Base-by-base conservation (phyloP, 768 basidiomycete genomes). In the Boletus coccyginus region DNA sequence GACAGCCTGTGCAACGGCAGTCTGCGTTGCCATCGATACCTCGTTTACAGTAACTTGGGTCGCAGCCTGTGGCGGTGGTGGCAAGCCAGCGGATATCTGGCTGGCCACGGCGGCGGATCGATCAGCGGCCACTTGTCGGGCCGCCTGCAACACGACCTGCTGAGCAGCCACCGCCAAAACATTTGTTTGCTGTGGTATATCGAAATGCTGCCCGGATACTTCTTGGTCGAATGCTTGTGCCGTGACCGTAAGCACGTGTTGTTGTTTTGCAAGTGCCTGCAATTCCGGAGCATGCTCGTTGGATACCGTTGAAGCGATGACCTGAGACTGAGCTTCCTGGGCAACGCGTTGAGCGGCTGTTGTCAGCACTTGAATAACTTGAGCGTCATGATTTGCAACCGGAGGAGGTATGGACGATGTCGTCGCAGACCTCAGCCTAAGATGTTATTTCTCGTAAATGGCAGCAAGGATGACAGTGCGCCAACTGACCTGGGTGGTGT, bases 1-100 rank as follows among this genome's bases (percentile, higher is more conserved):
- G 39, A 93, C 90, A 39, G 91, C 91, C 66, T 86, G 83, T 35
- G 90, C 92, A 57, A 93, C 90, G 19, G 90, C 91, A 16, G 86
- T 81, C 66, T 90, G 86, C 27, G 91, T 82, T 46, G 81, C 81
- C 36, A 79, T 79, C 7, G 81, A 82, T 21, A 82, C 81, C 53
- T 83, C 82, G 54, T 80, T 79, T 46, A 82, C 81, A 6, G 81
- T 82, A 27, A 83, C 78, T 55, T 78, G 77, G 7, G 69, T 64
- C 27, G 74, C 57, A n/a, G 67, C 64, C 21, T 65, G 49, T 7
- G 68, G 69, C 3, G 65, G 64, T 1, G 71, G 67, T 5, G 73
- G 66, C n/a, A 76, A 56, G 17, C 78, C 78, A 5, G 75, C 75
- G 10, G 71, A 74, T 24, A 78, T 70, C 44, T 79, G 73, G 38